Conservation (phyloP, 441 rosid species). For the Pelargonium myrrhifolium region DNA sequence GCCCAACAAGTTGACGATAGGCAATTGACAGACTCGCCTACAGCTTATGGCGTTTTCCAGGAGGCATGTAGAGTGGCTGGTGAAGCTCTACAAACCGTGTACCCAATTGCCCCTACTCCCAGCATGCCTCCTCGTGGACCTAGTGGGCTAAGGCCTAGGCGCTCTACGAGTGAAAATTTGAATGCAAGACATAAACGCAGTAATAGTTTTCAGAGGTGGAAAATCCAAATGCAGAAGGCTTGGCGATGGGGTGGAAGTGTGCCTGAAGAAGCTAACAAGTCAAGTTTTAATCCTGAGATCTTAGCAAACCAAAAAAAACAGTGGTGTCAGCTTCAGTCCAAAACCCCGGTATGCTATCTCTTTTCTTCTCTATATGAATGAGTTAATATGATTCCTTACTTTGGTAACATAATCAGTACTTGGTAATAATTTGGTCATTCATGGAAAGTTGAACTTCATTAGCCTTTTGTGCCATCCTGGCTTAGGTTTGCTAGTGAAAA, state of each 20-base stretch:
- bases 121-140: conserved; percentile 5
- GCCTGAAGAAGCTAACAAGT: conserved; percentile 32
- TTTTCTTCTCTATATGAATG: conserved; percentile 1
- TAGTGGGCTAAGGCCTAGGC: conserved; percentile 43
- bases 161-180: conserved; percentile 57
- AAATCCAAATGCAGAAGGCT: conserved; percentile 71
- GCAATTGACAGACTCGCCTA: background rate
- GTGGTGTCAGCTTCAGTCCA: conserved; percentile 93
- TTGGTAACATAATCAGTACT: background rate
- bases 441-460: background rate
- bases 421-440: background rate
- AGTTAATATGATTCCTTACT: background rate
- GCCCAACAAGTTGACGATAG: background rate
- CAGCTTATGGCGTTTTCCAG: conserved; percentile 8
- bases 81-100: conserved; percentile 40
- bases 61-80: conserved; percentile 52
- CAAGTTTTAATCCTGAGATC: conserved; percentile 86
- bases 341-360: conserved; percentile 47
- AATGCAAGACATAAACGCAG: conserved; percentile 31
- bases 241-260: conserved; percentile 69
- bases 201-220: conserved; percentile 63
- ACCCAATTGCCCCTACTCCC: conserved; percentile 12
- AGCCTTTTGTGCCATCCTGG: background rate
- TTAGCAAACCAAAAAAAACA: conserved; percentile 90
- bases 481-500: background rate